These are phyloP conservation scores for Pterocarpus santalinus DNA, from an alignment of 306 rosid species.

Conservation along the genomic window DNA sequence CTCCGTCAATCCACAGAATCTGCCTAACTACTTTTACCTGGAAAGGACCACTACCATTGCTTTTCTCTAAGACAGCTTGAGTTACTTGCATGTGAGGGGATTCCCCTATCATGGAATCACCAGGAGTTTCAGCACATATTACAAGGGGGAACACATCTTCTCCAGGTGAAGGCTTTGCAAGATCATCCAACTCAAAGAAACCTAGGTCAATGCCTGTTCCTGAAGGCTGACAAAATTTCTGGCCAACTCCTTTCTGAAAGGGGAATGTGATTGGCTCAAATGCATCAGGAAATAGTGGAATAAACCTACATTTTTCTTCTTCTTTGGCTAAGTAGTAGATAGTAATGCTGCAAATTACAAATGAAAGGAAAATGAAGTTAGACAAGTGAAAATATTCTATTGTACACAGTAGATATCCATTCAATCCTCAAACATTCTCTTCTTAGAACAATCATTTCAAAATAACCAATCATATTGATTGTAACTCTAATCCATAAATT, in stretches of 20 bases:
- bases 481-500: slow-evolving; percentile 7
- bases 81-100: slow-evolving; percentile 86
- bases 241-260: slow-evolving; percentile 82
- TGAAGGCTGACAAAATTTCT: slow-evolving; percentile 78
- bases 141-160: slow-evolving; percentile 87
- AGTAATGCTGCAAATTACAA: slow-evolving; percentile 70
- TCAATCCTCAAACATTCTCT: neutral
- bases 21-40: slow-evolving; percentile 84
- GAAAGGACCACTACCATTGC: slow-evolving; percentile 57
- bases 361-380: slow-evolving; percentile 42
- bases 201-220: slow-evolving; percentile 97
- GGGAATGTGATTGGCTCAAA: slow-evolving; percentile 72
- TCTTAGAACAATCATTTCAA: neutral
- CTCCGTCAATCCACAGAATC: slow-evolving; percentile 84
- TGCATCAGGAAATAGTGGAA: slow-evolving; percentile 73
- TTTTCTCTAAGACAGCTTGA: slow-evolving; percentile 85
- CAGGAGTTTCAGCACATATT: slow-evolving; percentile 71
- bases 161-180: slow-evolving; percentile 74
- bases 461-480: neutral
- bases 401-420: neutral
- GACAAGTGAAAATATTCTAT: slow-evolving; percentile 1
- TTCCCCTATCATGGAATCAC: slow-evolving; percentile 49
- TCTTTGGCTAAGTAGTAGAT: slow-evolving; percentile 91
- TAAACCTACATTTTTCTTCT: slow-evolving; percentile 76
- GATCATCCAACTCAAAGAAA: slow-evolving; percentile 89